These are phyloP conservation scores for peach (Prunus persica) DNA, from an alignment of 306 rosid genomes.

Conservation along the genomic window Prunus_persica_NCBIv2 NC_034012.1:23220001-23220500, in stretches of 20 bases:
- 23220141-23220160: not conserved
- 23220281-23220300: not conserved
- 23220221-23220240: constrained; percentile 98
- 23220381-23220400: not conserved
- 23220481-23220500: not conserved
- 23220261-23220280: constrained; percentile 34
- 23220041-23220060: not conserved
- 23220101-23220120: not conserved
- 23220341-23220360: not conserved
- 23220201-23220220: constrained; percentile 94
- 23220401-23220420: not conserved
- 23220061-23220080: not conserved
- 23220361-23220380: not conserved
- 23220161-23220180: constrained; percentile 18
- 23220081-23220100: not conserved
- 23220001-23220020: not conserved
- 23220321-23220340: not conserved
- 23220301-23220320: not conserved
- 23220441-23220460: not conserved
- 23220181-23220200: constrained; percentile 91
- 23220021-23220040: not conserved
- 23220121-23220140: not conserved
- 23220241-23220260: constrained; percentile 76
- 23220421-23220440: not conserved
- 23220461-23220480: not conserved